Percentiles rank a stretch among this genome's conserved stretches.
Conservation (phyloP, 192 early-diverging fungal genomes). For the Gonapodya sp. region DNA sequence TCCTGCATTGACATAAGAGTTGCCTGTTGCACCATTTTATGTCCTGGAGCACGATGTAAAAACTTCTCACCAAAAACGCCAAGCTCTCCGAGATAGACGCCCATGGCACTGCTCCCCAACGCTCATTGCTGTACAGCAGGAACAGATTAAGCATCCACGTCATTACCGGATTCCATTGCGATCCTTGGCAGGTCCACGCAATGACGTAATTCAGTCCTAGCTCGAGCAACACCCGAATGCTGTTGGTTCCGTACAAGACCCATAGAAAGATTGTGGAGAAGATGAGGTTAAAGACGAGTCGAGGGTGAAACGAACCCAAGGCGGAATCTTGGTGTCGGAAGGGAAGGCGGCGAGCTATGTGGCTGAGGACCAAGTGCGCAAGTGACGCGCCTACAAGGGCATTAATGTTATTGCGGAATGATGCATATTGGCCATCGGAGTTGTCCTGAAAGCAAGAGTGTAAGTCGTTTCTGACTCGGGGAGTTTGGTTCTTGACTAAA, state of each 20-base stretch:
- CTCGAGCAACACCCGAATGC: constrained; percentile 65
- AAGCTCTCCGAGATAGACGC: constrained; percentile 31
- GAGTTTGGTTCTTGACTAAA: constrained; percentile 10
- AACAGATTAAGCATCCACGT: constrained; percentile 77
- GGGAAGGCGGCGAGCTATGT: not conserved
- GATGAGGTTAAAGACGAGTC: constrained; percentile 41
- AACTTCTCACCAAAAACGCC: constrained; percentile 49
- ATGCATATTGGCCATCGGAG: constrained; percentile 58
- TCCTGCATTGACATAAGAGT: constrained; percentile 34
- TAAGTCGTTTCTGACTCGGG: too few relatives aligned
- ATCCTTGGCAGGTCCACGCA: constrained; percentile 37
- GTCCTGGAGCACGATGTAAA: not conserved
- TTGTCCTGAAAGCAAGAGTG: constrained; percentile 57
- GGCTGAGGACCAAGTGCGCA: constrained; percentile 30
- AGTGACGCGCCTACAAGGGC: constrained; percentile 34
- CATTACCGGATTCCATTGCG: constrained; percentile 44
- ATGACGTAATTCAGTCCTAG: constrained; percentile 57
- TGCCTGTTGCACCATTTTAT: not conserved
- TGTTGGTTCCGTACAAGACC: constrained; percentile 61
- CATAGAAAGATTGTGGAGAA: constrained; percentile 53
- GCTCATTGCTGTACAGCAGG: constrained; percentile 72
- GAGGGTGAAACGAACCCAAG: not conserved
- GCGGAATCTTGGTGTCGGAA: not conserved
- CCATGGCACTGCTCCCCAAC: constrained; percentile 65
- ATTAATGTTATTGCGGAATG: constrained; percentile 56